Percentiles rank a stretch among this genome's conserved stretches.
Conservation (phyloP, 306 rosid species). For the Rubus parviflorus region DNA sequence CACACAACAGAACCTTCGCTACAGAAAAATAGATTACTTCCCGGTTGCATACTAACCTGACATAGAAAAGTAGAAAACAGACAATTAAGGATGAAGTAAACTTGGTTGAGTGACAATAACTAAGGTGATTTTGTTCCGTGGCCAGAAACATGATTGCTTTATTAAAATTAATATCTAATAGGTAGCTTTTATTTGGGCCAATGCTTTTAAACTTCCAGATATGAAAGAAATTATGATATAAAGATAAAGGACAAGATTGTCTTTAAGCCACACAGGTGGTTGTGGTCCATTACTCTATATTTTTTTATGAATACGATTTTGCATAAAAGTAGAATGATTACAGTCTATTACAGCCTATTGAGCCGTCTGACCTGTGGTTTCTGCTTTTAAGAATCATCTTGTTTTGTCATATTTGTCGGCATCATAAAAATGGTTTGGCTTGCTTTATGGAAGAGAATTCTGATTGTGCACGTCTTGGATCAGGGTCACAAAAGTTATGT, state of each 20-base stretch:
- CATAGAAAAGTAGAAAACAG: not conserved
- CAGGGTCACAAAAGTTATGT: slow-evolving; percentile 99
- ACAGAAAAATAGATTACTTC: not conserved
- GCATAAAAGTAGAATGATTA: not conserved
- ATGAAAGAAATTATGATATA: too few species aligned
- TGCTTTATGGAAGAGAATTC: not conserved
- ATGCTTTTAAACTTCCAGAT: not conserved
- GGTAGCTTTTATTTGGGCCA: not conserved
- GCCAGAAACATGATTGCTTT: not conserved
- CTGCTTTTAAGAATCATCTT: not conserved
- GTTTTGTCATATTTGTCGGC: not conserved
- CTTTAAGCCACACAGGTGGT: not conserved
- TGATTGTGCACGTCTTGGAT: slow-evolving; percentile 23
- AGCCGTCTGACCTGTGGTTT: not conserved
- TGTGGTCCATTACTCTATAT: not conserved
- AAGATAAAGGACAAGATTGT: not conserved
- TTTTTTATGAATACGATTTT: not conserved
- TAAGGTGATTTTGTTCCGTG: not conserved
- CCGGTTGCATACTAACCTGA: not conserved
- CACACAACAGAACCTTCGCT: not conserved
- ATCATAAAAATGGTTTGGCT: slow-evolving; percentile 9
- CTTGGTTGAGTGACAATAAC: not conserved
- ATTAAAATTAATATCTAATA: not conserved
- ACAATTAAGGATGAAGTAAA: not conserved
- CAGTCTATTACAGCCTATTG: not conserved